Conservation (phyloP, 768 basidiomycete species). For the Lepiota venenata region DNA sequence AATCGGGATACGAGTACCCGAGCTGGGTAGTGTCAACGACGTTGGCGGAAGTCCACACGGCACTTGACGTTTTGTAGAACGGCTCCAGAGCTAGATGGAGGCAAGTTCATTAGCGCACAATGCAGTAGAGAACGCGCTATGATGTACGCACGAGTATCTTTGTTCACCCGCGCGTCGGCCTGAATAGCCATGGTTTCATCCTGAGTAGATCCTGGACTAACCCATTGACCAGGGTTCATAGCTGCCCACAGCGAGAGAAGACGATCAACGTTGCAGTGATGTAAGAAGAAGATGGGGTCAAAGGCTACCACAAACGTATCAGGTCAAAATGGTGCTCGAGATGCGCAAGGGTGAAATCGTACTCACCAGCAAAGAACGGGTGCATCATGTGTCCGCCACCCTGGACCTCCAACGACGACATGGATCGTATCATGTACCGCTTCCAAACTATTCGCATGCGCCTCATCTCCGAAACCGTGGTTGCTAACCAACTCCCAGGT, state of each 20-base stretch:
- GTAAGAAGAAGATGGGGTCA: slow-evolving; percentile 46
- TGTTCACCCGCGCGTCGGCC: slow-evolving; percentile 19
- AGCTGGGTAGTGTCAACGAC: slow-evolving; percentile 22
- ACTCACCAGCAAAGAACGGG: slow-evolving; percentile 27
- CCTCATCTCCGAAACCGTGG: slow-evolving; percentile 27
- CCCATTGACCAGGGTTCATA: slow-evolving; percentile 36
- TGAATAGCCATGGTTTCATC: slow-evolving; percentile 29
- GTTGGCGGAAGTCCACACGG: slow-evolving; percentile 34
- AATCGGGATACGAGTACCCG: slow-evolving; percentile 44
- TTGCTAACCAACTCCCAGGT: slow-evolving; percentile 43
- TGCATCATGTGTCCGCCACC: slow-evolving; percentile 31
- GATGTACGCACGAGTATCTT: slow-evolving; percentile 23
- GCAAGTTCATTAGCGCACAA: background rate
- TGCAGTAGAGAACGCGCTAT: background rate
- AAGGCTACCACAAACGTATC: slow-evolving; percentile 23
- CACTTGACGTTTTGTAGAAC: slow-evolving; percentile 33
- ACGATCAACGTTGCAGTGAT: slow-evolving; percentile 47
- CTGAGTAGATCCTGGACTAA: slow-evolving; percentile 20
- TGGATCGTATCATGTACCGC: slow-evolving; percentile 41
- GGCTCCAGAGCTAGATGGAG: slow-evolving; percentile 33
- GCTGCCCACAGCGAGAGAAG: slow-evolving; percentile 41
- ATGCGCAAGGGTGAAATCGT: background rate
- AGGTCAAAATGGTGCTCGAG: background rate
- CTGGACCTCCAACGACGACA: slow-evolving; percentile 23
- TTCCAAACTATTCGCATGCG: slow-evolving; percentile 38